Evolutionary conservation across 345 rosid species (phyloP).

Genomic region (Boechera retrofracta): DNA sequence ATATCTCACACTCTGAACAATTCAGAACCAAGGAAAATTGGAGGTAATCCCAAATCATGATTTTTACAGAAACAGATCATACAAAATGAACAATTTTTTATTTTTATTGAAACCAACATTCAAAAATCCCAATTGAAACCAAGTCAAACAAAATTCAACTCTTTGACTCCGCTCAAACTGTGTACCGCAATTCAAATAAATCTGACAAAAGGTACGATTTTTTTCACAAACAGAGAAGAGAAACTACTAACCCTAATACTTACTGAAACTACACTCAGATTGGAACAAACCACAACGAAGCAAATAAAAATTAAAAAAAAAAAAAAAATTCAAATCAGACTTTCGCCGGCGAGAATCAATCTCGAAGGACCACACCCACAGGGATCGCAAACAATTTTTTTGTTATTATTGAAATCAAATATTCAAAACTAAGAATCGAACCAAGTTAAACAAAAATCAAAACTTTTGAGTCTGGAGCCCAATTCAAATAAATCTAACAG

Average conservation of each 20-base stretch:
- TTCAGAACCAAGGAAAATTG: not conserved
- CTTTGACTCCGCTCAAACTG: constrained; percentile 11
- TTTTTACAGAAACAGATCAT: not conserved
- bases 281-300: constrained; percentile 2
- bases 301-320: too few relatives aligned
- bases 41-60: not conserved
- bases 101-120: not conserved
- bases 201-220: not conserved
- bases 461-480: constrained; percentile 15
- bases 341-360: not conserved
- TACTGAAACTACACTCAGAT: not conserved
- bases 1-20: not conserved
- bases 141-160: constrained; percentile 42
- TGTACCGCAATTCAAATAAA: not conserved
- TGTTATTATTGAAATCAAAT: too few relatives aligned
- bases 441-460: constrained; percentile 38
- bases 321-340: not conserved
- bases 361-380: not conserved
- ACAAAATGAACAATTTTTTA: not conserved
- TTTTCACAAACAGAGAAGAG: constrained; percentile 4
- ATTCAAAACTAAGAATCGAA: not conserved
- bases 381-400: not conserved
- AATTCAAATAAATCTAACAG: constrained; percentile 27
- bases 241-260: constrained; percentile 25
- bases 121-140: not conserved